Conservation (phyloP, 164 flowering plant genomes). For the Taxillus chinensis region DNA sequence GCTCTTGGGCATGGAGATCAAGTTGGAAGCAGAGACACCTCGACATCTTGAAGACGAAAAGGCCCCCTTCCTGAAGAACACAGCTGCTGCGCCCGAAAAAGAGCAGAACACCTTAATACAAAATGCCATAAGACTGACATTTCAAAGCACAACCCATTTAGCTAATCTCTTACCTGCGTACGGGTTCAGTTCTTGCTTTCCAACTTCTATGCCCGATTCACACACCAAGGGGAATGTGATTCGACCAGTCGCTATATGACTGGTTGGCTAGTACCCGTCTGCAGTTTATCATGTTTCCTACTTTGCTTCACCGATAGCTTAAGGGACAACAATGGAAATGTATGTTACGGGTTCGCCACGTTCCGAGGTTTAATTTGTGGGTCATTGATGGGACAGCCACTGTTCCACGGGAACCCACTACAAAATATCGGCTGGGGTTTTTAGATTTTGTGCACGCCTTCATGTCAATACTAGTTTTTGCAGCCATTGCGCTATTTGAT, state of each 20-base stretch:
- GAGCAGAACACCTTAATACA: constrained; percentile 27
- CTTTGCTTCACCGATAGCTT: constrained; percentile 53
- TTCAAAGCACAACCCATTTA: constrained; percentile 51
- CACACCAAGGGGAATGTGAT: constrained; percentile 53
- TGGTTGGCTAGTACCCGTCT: constrained; percentile 24
- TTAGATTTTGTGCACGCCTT: constrained; percentile 36
- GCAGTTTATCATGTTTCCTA: no score
- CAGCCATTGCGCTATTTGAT: constrained; percentile 32
- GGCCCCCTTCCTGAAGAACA: constrained; percentile 17
- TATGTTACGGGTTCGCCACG: constrained; percentile 33
- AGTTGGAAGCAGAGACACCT: constrained; percentile 14
- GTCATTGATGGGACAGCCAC: constrained; percentile 33
- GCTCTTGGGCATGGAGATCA: constrained; percentile 29
- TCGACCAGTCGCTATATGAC: constrained; percentile 32
- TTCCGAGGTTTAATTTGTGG: constrained; percentile 29
- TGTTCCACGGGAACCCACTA: constrained; percentile 20
- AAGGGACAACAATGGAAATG: constrained; percentile 39
- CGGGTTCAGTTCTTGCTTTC: constrained; percentile 51
- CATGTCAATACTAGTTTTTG: constrained; percentile 33
- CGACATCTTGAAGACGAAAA: constrained; percentile 17
- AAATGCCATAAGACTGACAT: constrained; percentile 51
- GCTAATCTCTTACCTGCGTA: constrained; percentile 56
- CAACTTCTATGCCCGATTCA: constrained; percentile 58
- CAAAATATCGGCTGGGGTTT: constrained; percentile 18
- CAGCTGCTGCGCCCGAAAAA: constrained; percentile 11